Evolutionary conservation across 192 early-diverging fungal genomes (phyloP).

Genomic region (Mortierella claussenii): DNA sequence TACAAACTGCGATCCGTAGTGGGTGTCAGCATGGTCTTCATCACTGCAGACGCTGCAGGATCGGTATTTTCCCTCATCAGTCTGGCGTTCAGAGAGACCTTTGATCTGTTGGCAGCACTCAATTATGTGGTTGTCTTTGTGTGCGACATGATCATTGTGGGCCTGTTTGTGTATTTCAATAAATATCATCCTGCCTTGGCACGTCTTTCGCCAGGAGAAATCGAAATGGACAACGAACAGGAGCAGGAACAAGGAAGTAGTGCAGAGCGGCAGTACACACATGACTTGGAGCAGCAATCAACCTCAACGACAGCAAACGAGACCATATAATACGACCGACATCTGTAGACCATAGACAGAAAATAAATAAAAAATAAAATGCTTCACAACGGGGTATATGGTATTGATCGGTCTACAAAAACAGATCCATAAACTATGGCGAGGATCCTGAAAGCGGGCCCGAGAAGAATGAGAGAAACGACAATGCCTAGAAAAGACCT

Average conservation of each 20-base stretch:
- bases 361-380: too few relatives aligned
- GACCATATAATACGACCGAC: background rate
- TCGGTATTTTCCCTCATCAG: constrained; percentile 57
- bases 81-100: constrained; percentile 26
- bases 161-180: constrained; percentile 31
- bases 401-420: background rate
- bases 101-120: constrained; percentile 34
- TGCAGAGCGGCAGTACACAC: background rate
- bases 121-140: constrained; percentile 38
- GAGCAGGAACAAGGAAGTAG: background rate
- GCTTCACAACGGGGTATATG: too few relatives aligned
- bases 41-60: constrained; percentile 55
- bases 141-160: constrained; percentile 33
- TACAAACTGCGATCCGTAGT: constrained; percentile 49
- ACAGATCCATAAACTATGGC: constrained; percentile 2
- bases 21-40: constrained; percentile 55
- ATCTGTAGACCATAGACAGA: too few relatives aligned
- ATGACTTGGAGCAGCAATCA: background rate
- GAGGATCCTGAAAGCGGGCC: constrained; percentile 26
- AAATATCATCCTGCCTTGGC: constrained; percentile 24
- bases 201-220: background rate
- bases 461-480: constrained; percentile 20
- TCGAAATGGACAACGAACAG: background rate
- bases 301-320: background rate
- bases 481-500: constrained; percentile 14